These are phyloP conservation scores for Delphinella strobiligena DNA, from an alignment of 2,329 filamentous ascomycete genomes.

Conservation along the genomic window DNA sequence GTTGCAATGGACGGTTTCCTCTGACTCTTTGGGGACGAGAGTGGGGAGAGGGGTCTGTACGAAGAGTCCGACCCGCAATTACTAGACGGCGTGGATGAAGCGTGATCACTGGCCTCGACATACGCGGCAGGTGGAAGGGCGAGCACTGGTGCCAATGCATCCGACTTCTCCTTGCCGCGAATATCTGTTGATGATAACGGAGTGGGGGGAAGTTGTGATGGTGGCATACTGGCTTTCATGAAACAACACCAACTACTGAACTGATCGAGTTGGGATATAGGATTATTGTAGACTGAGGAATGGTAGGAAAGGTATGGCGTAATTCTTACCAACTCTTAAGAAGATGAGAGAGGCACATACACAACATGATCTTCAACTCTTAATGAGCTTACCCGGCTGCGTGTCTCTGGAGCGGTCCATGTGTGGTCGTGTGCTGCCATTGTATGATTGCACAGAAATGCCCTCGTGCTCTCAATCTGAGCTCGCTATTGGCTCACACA, in stretches of 20 bases:
- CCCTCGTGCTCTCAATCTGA: slow-evolving; percentile 6
- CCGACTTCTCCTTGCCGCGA: slow-evolving; percentile 51
- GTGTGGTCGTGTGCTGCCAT: slow-evolving; percentile 6
- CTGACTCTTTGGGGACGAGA: slow-evolving; percentile 18
- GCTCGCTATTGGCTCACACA: slow-evolving; percentile 4
- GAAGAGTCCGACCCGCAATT: slow-evolving; percentile 40
- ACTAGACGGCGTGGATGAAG: slow-evolving; percentile 33
- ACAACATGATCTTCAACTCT: slow-evolving; percentile 4
- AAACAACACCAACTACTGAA: slow-evolving; percentile 20
- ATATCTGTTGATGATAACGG: slow-evolving; percentile 73
- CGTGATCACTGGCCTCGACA: slow-evolving; percentile 30
- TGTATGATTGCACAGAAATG: slow-evolving; percentile 1
- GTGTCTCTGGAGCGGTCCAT: slow-evolving; percentile 4
- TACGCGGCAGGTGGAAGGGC: slow-evolving; percentile 68
- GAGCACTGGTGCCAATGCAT: slow-evolving; percentile 53
- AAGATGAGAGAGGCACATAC: neutral
- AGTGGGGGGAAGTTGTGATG: slow-evolving; percentile 56
- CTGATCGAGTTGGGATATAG: neutral
- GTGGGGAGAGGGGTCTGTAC: slow-evolving; percentile 33
- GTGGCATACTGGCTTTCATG: slow-evolving; percentile 45
- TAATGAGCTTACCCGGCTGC: slow-evolving; percentile 5
- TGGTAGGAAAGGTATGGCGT: neutral
- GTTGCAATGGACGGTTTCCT: slow-evolving; percentile 14
- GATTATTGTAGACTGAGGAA: neutral
- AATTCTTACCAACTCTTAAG: neutral